Conservation (phyloP, 768 basidiomycete species). For the Mycena leptocephala region DNA sequence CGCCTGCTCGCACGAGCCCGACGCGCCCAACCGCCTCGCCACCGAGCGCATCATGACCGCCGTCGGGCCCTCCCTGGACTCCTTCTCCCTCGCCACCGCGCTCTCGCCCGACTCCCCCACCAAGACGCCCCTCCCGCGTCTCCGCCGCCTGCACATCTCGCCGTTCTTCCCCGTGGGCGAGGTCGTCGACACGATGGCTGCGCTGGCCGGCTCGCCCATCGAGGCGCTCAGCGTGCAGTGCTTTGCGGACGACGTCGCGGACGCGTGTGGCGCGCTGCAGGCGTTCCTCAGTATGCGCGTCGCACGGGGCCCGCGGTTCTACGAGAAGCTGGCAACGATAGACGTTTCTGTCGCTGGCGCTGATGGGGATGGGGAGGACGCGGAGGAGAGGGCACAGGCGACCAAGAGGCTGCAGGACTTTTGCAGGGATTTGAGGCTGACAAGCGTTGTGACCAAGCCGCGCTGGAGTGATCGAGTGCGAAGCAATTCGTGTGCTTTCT, state of each 20-base stretch:
- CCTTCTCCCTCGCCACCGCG: constrained; percentile 69
- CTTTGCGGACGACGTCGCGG: constrained; percentile 76
- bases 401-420: constrained; percentile 64
- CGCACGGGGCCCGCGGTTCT: constrained; percentile 66
- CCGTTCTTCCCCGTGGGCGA: constrained; percentile 76
- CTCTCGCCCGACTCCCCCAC: constrained; percentile 58
- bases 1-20: constrained; percentile 69
- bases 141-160: constrained; percentile 72
- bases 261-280: constrained; percentile 70
- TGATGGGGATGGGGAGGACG: constrained; percentile 51
- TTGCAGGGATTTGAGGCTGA: constrained; percentile 64
- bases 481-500: constrained; percentile 37
- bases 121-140: constrained; percentile 65
- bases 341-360: constrained; percentile 64
- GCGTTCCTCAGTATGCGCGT: constrained; percentile 70
- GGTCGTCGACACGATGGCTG: constrained; percentile 72
- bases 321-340: constrained; percentile 64
- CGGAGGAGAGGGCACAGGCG: constrained; percentile 55
- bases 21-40: constrained; percentile 68
- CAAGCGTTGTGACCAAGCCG: constrained; percentile 49
- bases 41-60: constrained; percentile 75
- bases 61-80: constrained; percentile 68
- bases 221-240: constrained; percentile 72
- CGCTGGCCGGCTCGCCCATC: constrained; percentile 73
- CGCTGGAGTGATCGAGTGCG: constrained; percentile 29